Base-by-base conservation (phyloP, 441 rosid species). In the Adansonia madagascariensis region DNA sequence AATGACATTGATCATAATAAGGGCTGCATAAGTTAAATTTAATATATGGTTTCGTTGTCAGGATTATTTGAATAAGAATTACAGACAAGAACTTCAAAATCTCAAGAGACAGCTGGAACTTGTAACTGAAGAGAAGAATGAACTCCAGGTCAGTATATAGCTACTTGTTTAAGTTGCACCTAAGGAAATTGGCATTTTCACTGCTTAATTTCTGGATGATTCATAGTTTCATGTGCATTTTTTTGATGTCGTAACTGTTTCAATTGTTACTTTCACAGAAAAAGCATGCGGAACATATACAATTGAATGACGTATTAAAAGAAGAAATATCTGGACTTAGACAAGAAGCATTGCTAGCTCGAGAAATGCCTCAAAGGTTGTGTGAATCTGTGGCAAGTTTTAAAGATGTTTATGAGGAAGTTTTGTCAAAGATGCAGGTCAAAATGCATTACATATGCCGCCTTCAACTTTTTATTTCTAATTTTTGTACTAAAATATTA, bases 311-410 rank as follows among this genome's bases (percentile, higher is more conserved):
- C 35, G 83, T 78, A 82, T 75, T 93, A 76, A 83, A 72, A 78
- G 85, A 77, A 80, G 93, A 93, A 89, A 79, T 91, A 62, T 82
- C 90, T 76, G 83, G 87, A 82, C 90, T 92, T 73, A 88, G 81
- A 84, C 86, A 86, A 81, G 87, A 93, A 86, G 82, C 75, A 65
- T 67, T 71, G 35, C 57, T 47, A 14, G 31, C 78, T 74, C 82
- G 43, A 83, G 90, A 86, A 79, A 81, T 86, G 62, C 95, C 96
- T 69, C 83, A 55, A 84, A 84, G 85, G 67, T 79, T 95, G 46
- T 77, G 68, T 17, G 81, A 80, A 62, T 89, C 90, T 5, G 62
- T 95, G 72, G 85, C 86, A 53, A 80, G 71, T 78, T 91, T 90
- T 85, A 89, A 75, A 76, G 88, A 89, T 61, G 62, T 84, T 76